These are phyloP conservation scores for Aspergillus sclerotioniger DNA, from an alignment of 495 filamentous ascomycete species.

Conservation along the genomic window DNA sequence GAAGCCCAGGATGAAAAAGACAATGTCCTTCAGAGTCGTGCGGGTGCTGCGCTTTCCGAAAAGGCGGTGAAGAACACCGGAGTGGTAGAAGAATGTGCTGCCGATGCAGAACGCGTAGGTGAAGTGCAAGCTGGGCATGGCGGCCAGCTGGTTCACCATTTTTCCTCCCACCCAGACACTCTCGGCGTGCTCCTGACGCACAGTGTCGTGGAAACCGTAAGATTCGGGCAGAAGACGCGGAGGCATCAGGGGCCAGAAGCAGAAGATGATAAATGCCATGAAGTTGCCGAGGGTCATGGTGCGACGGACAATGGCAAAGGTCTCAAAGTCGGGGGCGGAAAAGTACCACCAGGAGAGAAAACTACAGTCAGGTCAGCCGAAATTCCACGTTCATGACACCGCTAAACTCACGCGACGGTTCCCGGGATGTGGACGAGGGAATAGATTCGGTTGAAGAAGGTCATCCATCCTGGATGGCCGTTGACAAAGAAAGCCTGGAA, in stretches of 20 bases:
- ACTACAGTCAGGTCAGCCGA: constrained; percentile 24
- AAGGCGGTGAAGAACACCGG: constrained; percentile 46
- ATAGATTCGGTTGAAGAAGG: constrained; percentile 60
- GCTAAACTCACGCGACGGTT: constrained; percentile 55
- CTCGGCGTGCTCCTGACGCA: constrained; percentile 59
- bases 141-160: constrained; percentile 55
- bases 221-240: constrained; percentile 59
- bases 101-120: constrained; percentile 61
- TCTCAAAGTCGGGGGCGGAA: constrained; percentile 51
- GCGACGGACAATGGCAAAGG: constrained; percentile 57
- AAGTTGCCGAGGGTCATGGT: constrained; percentile 66
- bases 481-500: constrained; percentile 62
- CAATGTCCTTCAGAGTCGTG: constrained; percentile 33
- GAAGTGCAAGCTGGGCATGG: constrained; percentile 61
- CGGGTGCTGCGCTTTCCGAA: constrained; percentile 38
- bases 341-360: constrained; percentile 70
- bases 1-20: constrained; percentile 49
- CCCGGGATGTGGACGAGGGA: constrained; percentile 66
- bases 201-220: constrained; percentile 62
- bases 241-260: constrained; percentile 64
- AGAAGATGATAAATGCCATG: constrained; percentile 59
- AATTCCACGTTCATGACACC: neutral
- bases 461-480: constrained; percentile 52
- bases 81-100: constrained; percentile 58
- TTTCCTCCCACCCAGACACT: constrained; percentile 60